Evolutionary conservation across 495 filamentous ascomycete genomes (phyloP), one percentile per base, ranked within the genome.

Genomic region (Aspergillus saccharolyticus): DNA sequence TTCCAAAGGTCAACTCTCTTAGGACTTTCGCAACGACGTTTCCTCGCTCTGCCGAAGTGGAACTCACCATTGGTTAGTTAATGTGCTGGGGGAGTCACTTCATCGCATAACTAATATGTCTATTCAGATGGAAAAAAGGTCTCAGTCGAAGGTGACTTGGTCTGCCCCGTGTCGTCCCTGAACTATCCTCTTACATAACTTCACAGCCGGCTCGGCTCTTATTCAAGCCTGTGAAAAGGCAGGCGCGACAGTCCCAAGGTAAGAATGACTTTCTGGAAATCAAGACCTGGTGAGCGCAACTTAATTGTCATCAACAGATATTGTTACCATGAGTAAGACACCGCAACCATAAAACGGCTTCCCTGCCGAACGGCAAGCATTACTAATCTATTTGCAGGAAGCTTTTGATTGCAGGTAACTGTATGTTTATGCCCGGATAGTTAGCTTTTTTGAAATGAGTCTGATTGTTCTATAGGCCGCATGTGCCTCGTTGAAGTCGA

Each of bases 401-500:
- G 76, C 82, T 98, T 55, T 89, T 95, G 89, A 95, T 98, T 77
- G 94, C 94, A 62, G 94, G 94, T 71, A 98, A 98, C 74, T 98
- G 94, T 83, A 69, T 24, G 77, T 69, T 56, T 21, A 14, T 6
- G 6, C 6, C 43, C 8, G 45, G 21, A 45, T 19, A 45, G 1
- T 21, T 2, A 24, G 7, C 20, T 28, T 4, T 4, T 16, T 42
- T 4, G 14, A 21, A 9, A 20, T 43, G 65, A 15, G 14, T 52
- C 42, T 58, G 52, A 62, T 18, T 50, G 45, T 55, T 47, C 12
- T 49, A 10, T 55, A 81, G 78, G 78, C 71, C 92, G 94, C 77
- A 98, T 97, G 94, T 98, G 94, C 75, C 76, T 98, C 65, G 94
- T 98, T 62, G 94, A 98, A 80, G 94, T 98, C 61, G 95, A 96